These are phyloP conservation scores for Dendrobium nobile DNA, from an alignment of 106 monocot genomes.

Conservation along the genomic window DNA sequence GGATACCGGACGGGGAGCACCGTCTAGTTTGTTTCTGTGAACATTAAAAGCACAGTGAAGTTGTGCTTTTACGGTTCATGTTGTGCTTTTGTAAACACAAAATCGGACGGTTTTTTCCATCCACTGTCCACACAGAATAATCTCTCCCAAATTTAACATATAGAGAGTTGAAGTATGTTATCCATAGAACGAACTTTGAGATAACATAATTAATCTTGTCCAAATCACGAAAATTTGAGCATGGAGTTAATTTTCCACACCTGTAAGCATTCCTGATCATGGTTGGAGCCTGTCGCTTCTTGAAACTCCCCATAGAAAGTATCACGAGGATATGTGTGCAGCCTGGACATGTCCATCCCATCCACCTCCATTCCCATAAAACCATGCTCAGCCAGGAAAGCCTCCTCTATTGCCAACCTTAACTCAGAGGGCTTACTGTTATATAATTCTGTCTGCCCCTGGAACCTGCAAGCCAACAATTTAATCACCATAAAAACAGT, in stretches of 20 bases:
- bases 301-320: conserved; percentile 7
- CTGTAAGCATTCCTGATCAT: conserved; percentile 62
- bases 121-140: too few relatives aligned
- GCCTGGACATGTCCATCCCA: conserved; percentile 4
- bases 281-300: conserved; percentile 69
- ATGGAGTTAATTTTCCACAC: background rate
- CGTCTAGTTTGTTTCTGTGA: too few relatives aligned
- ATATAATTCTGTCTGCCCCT: conserved; percentile 75
- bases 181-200: too few relatives aligned
- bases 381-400: conserved; percentile 84
- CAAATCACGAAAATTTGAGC: too few relatives aligned
- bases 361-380: conserved; percentile 37
- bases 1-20: too few relatives aligned
- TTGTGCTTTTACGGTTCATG: too few relatives aligned
- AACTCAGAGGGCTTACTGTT: conserved; percentile 55
- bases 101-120: too few relatives aligned
- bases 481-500: background rate
- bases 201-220: too few relatives aligned
- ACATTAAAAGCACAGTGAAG: too few relatives aligned
- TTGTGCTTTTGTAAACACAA: too few relatives aligned
- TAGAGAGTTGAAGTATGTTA: too few relatives aligned
- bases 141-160: too few relatives aligned
- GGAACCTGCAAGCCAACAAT: conserved; percentile 46
- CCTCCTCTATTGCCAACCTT: conserved; percentile 77
- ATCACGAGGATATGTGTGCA: background rate